Evolutionary conservation across 768 basidiomycete species (phyloP).

Genomic region (Hypholoma sublateritium): DNA sequence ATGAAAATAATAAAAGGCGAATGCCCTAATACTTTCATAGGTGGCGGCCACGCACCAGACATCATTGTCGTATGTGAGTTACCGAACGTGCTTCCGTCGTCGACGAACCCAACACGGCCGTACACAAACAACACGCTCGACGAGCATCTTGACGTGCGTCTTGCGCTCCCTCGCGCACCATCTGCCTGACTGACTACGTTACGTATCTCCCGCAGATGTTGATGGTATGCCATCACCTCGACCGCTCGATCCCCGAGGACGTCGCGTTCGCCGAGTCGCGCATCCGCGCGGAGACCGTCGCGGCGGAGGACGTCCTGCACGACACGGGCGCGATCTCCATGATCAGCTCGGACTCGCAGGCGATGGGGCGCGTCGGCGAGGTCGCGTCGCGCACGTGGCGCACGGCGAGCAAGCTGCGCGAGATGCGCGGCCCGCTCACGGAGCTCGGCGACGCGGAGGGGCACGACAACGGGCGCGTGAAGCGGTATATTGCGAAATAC

Average conservation of each 20-base stretch:
- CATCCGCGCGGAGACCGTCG: constrained; percentile 94
- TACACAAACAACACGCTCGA: constrained; percentile 90
- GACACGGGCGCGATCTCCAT: constrained; percentile 94
- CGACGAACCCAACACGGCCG: constrained; percentile 96
- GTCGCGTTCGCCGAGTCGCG: constrained; percentile 95
- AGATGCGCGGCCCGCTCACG: constrained; percentile 70
- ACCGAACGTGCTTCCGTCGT: constrained; percentile 89
- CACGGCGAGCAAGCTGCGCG: constrained; percentile 93
- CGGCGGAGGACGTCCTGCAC: constrained; percentile 94
- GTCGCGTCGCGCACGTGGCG: constrained; percentile 93
- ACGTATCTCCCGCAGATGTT: constrained; percentile 75
- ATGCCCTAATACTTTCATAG: constrained; percentile 28
- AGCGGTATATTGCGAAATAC: constrained; percentile 94
- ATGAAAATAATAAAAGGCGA: neutral
- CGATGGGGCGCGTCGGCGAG: constrained; percentile 98
- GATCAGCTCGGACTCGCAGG: constrained; percentile 95
- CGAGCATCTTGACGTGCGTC: constrained; percentile 90
- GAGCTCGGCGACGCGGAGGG: constrained; percentile 68
- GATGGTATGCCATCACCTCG: constrained; percentile 99
- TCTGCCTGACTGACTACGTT: too few species aligned
- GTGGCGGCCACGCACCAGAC: constrained; percentile 96
- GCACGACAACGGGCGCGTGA: constrained; percentile 87
- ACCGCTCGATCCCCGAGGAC: constrained; percentile 89
- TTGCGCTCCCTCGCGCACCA: neutral
- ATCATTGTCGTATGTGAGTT: constrained; percentile 96